A percentile compares a stretch with the other conserved stretches of the same genome.
These are phyloP conservation scores for Fusarium sororula DNA, from an alignment of 2,329 filamentous ascomycete species.

Conservation along the genomic window DNA sequence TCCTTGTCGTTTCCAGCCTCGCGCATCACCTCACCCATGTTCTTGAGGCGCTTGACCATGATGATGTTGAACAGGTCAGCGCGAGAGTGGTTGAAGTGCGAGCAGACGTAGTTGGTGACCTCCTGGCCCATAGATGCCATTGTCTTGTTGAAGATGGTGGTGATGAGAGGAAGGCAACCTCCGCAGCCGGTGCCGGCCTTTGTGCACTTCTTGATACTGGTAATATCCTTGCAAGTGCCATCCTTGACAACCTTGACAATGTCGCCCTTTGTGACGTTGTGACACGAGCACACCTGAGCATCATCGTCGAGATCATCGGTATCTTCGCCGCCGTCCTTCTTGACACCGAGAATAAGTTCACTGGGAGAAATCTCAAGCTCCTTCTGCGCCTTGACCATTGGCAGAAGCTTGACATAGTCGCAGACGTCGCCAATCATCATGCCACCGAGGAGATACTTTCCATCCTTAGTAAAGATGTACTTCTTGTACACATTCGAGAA, in stretches of 20 bases:
- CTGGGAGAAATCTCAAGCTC: constrained; percentile 79
- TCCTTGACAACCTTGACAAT: constrained; percentile 77
- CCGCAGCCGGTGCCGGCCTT: constrained; percentile 93
- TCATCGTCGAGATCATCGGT: constrained; percentile 83
- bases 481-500: constrained; percentile 93
- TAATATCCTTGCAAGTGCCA: constrained; percentile 82
- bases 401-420: constrained; percentile 89
- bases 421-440: constrained; percentile 97
- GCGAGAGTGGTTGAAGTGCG: constrained; percentile 84
- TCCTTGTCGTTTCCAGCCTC: constrained; percentile 75
- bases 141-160: constrained; percentile 88
- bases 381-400: constrained; percentile 87
- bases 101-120: constrained; percentile 85
- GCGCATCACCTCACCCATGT: constrained; percentile 79
- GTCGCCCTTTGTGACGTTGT: constrained; percentile 90
- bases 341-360: constrained; percentile 83
- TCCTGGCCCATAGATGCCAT: constrained; percentile 88
- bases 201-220: constrained; percentile 86
- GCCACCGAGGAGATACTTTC: constrained; percentile 89
- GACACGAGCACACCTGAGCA: constrained; percentile 90
- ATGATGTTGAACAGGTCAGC: constrained; percentile 92
- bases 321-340: constrained; percentile 76
- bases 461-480: constrained; percentile 88
- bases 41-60: constrained; percentile 79
- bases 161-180: constrained; percentile 88